Evolutionary conservation across 1,284 basidiomycete species (phyloP), one percentile per base, ranked within the genome.

Genomic region (Caloboletus inedulis): DNA sequence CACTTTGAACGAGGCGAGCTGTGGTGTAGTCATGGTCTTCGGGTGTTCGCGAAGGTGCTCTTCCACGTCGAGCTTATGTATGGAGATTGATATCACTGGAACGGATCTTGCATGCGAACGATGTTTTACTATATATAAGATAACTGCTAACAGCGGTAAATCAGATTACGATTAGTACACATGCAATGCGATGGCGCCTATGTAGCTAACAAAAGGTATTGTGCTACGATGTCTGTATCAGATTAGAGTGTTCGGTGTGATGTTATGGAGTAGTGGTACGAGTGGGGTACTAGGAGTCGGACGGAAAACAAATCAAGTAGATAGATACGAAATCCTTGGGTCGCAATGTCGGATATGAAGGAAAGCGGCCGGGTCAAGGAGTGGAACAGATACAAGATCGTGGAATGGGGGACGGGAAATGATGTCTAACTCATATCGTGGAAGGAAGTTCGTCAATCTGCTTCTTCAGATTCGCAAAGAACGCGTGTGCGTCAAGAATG

Each of bases 1-100:
- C 51, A 91, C 79, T 67, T 86, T 88, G 83, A 94, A 94, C 14
- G 81, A 63, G 21, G 89, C 92, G 49, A 94, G 85, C 63, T 91
- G 85, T 45, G 87, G 81, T 47, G 77, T 80, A 46, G 79, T 61
- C 81, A 81, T 82, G 59, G 19, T 47, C 56, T 64, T 53, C 59
- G 42, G 30, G 12, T 35, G 44, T 44, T 25, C 21, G 29, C 27
- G 33, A 40, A 16, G 19, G 12, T 30, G 10, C 9, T 10, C 33
- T 47, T 47, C 18, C 34, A 39, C 6, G 30, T 37, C 36, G 31
- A 40, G 35, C 3, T 35, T 46, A 29, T 30, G 8, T 33, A 14
- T 7, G 25, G 43, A 23, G 30, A 21, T 40, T 19, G 18, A 30
- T 23, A 13, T 23, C 9, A 34, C 34, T 43, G 44, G 43, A 37